Evolutionary conservation across 1,284 basidiomycete species (phyloP).

Genomic region (Flammula alnicola): DNA sequence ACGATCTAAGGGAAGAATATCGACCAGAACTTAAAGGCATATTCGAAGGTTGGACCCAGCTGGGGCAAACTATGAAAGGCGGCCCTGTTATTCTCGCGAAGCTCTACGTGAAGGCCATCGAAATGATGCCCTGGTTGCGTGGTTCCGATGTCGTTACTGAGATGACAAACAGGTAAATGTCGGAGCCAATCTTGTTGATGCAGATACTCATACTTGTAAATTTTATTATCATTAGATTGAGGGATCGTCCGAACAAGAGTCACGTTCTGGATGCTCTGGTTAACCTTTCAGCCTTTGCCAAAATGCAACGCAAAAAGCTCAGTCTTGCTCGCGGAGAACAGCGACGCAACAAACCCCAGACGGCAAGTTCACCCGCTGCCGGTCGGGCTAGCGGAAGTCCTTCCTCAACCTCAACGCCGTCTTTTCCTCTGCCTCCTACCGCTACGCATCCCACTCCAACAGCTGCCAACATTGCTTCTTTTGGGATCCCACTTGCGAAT

Average conservation of each 20-base stretch:
- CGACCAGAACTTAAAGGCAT: conserved; percentile 57
- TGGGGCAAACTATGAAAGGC: conserved; percentile 41
- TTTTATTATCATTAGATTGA: conserved; percentile 40
- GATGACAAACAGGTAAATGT: conserved; percentile 52
- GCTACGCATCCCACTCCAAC: too few species aligned
- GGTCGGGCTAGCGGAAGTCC: too few species aligned
- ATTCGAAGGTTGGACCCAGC: conserved; percentile 58
- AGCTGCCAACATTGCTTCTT: too few species aligned
- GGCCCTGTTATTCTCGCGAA: conserved; percentile 39
- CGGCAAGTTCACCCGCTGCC: too few species aligned
- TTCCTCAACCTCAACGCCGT: conserved; percentile 1
- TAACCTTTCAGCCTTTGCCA: conserved; percentile 51
- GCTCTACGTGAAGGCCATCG: conserved; percentile 46
- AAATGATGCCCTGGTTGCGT: conserved; percentile 60
- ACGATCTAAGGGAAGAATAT: conserved; percentile 63
- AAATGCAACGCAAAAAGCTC: conserved; percentile 49
- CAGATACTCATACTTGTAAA: background rate
- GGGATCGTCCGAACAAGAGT: conserved; percentile 56
- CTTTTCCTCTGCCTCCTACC: conserved; percentile 1
- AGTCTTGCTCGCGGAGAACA: conserved; percentile 18
- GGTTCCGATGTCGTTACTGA: conserved; percentile 56
- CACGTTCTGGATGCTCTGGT: conserved; percentile 56
- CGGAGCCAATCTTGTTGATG: conserved; percentile 1
- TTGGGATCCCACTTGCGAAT: too few species aligned
- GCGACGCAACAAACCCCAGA: conserved; percentile 14